Conservation (phyloP, 148 eudicot species). For the Heliamphora exappendiculata region DNA sequence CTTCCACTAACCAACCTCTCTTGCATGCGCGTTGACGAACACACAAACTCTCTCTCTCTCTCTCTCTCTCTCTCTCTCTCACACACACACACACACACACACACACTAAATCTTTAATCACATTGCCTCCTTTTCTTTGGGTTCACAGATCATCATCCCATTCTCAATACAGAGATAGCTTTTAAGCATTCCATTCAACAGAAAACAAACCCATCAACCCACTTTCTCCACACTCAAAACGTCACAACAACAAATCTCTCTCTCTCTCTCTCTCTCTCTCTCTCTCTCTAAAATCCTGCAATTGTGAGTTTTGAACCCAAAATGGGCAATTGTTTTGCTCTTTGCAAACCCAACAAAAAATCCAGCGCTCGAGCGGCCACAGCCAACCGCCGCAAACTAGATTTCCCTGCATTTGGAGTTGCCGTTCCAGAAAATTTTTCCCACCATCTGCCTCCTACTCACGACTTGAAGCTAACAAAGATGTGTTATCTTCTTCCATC, state of each 20-base stretch:
- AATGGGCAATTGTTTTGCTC: constrained; percentile 24
- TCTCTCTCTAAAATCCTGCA: neutral
- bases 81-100: neutral
- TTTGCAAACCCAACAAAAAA: constrained; percentile 5
- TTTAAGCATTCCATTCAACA: neutral
- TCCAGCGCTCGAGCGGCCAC: neutral
- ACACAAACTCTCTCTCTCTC: neutral
- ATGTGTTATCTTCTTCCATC: constrained; percentile 40
- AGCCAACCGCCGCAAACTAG: constrained; percentile 13
- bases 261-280: neutral
- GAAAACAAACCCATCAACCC: neutral
- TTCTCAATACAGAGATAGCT: neutral
- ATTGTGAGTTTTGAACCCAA: neutral
- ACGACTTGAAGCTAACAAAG: constrained; percentile 35
- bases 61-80: neutral
- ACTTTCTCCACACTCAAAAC: neutral
- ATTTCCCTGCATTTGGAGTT: constrained; percentile 29
- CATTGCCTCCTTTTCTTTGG: neutral
- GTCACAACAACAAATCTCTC: neutral
- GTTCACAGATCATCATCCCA: neutral
- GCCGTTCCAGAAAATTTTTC: constrained; percentile 34
- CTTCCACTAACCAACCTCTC: constrained; percentile 28
- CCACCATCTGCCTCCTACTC: constrained; percentile 33
- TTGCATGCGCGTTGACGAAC: constrained; percentile 35
- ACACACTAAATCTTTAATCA: neutral